Conservation (phyloP, 805 yeast genomes). For the Saccharomycopsis javanensis region DNA sequence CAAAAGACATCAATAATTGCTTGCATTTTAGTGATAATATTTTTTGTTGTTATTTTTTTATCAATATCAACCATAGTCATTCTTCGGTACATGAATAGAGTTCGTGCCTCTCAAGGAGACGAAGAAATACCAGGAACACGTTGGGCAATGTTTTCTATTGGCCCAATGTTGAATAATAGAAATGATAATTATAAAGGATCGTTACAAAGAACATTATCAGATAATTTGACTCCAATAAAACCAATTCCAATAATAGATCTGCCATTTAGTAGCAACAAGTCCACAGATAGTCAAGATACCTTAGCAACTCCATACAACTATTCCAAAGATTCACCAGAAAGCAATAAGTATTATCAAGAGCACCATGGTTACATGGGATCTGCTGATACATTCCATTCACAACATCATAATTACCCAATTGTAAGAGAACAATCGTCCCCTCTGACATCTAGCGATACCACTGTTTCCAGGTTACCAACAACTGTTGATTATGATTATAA, state of each 20-base stretch:
- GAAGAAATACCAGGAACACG: conserved; percentile 3
- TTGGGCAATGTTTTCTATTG: conserved; percentile 14
- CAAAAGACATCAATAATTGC: conserved; percentile 5
- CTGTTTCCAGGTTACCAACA: neutral
- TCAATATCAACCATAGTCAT: neutral
- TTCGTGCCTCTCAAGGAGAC: conserved; percentile 6
- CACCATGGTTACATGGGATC: neutral
- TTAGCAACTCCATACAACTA: neutral
- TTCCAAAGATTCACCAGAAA: neutral
- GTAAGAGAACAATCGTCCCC: neutral
- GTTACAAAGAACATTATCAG: neutral
- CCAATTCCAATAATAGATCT: neutral
- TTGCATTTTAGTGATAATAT: conserved; percentile 2
- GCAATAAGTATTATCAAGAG: neutral
- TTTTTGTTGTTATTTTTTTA: neutral
- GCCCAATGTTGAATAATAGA: conserved; percentile 7
- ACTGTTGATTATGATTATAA: neutral
- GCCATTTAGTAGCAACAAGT: neutral
- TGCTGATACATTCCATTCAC: neutral
- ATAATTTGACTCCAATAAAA: neutral
- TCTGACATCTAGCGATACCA: neutral
- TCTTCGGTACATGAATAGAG: conserved; percentile 7
- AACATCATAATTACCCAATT: neutral
- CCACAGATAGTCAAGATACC: neutral
- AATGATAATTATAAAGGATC: neutral